Base-by-base conservation (phyloP, 129 eudicot genomes). In the Scalesia atractyloides region DNA sequence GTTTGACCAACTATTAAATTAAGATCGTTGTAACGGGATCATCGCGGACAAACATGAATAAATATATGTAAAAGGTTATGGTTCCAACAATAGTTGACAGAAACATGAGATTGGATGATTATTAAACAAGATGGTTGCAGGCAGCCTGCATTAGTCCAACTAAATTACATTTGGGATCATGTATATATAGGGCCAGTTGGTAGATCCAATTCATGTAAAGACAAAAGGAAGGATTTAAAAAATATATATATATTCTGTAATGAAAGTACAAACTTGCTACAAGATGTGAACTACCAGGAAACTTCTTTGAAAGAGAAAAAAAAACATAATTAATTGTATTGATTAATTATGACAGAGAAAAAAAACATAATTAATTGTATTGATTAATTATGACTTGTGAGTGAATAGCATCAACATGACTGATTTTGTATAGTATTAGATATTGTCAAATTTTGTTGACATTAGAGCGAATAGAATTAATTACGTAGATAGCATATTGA, bases 11-110 rank as follows among this genome's bases (percentile, higher is more conserved):
- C 17, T 56, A 16, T 44, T 9, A 30, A 22, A 13, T 64, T 43
- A 71, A 70, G 22, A 12, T 63, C 53, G 43, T 46, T 12, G 9
- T 22, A 70, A 71, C 77, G 77, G 73, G 78, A 78, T 71, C 61
- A 47, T 43, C 52, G 82, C 73, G 73, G 78, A 78, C 82, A 78
- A 43, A 53, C 54, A 43, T 64, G 67, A 71, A 70, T 70, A 43
- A 53, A 44, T 48, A 63, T 49, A 36, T 36, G 17, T 2, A 11
- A 62, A 73, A 49, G 60, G 63, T 76, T 67, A 3, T 59, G 66
- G 63, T 76, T 58, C 69, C 75, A 76, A 76, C 20, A n/a, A 67
- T 49, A 37, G 30, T 26, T 43, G 61, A 8, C 59, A 53, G 73
- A 66, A 65, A 75, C 66, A 33, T 74, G 66, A 76, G 36, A 44